Percentiles rank a stretch among this genome's conserved stretches.
Conservation (phyloP, 2,329 filamentous ascomycete species). For the Botrytis deweyae region DNA sequence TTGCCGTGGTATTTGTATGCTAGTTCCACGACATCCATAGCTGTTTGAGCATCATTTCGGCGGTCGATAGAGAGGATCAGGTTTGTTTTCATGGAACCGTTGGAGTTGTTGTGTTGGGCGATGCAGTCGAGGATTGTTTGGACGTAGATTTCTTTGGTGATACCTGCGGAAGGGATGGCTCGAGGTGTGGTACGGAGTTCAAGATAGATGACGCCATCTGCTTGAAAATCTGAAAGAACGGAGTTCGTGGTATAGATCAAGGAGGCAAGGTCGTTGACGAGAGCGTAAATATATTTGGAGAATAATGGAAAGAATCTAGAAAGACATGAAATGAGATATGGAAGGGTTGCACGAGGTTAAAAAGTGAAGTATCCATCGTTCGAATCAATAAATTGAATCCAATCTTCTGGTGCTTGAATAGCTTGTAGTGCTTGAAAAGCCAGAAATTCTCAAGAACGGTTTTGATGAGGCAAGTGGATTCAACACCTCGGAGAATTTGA, state of each 20-base stretch:
- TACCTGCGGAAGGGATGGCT: conserved; percentile 51
- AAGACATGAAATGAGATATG: conserved; percentile 24
- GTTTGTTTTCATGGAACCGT: conserved; percentile 52
- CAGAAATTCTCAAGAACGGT: neutral
- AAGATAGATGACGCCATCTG: conserved; percentile 72
- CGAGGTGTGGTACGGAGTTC: conserved; percentile 81
- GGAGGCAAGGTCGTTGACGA: conserved; percentile 62
- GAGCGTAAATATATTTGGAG: conserved; percentile 74
- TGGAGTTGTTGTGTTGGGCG: conserved; percentile 43
- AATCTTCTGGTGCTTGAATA: neutral
- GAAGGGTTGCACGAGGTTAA: neutral
- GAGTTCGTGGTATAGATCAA: conserved; percentile 61
- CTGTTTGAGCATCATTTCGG: conserved; percentile 56
- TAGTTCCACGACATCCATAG: conserved; percentile 62
- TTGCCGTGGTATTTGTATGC: conserved; percentile 56
- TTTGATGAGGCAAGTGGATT: neutral
- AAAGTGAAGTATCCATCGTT: neutral
- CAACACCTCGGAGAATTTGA: neutral
- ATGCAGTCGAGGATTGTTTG: conserved; percentile 65
- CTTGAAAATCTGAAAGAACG: conserved; percentile 65
- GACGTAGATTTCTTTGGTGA: conserved; percentile 62
- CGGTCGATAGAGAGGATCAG: conserved; percentile 77
- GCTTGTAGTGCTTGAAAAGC: neutral
- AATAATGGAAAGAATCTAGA: conserved; percentile 75
- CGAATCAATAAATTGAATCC: neutral